Conservation (phyloP, 2,329 filamentous ascomycete species). For the Gnomoniopsis smithogilvyi region DNA sequence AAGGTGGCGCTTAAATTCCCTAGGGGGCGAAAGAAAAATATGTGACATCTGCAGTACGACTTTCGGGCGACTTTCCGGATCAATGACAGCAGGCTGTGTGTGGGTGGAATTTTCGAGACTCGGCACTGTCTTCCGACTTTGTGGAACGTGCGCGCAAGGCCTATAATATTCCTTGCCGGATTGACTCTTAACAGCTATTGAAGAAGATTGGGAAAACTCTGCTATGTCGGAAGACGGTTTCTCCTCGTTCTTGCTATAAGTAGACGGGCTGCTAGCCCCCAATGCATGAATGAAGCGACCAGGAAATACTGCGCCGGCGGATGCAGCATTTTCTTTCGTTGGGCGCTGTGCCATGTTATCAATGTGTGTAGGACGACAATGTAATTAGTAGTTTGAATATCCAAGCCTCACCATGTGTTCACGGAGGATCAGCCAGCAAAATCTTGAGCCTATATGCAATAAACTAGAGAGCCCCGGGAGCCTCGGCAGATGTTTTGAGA, state of each 20-base stretch:
- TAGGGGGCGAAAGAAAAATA: not conserved
- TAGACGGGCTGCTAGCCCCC: no score
- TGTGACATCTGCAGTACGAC: not conserved
- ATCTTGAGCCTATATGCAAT: no score
- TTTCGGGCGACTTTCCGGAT: not conserved
- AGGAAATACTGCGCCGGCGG: not conserved
- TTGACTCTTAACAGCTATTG: not conserved
- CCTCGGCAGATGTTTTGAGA: no score
- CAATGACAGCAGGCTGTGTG: not conserved
- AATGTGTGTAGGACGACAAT: no score
- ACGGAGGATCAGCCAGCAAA: no score
- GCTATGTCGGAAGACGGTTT: not conserved
- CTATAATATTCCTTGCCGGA: not conserved
- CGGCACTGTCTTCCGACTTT: not conserved
- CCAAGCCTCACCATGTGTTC: no score
- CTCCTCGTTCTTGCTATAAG: no score
- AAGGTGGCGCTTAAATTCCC: slow-evolving; percentile 51
- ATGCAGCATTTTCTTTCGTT: no score
- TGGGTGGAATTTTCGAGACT: not conserved
- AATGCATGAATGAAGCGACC: not conserved
- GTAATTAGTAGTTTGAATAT: no score
- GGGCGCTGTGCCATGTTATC: no score
- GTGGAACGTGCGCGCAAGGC: not conserved
- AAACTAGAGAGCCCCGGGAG: no score
- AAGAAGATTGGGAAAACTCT: not conserved